Evolutionary conservation across 2,329 filamentous ascomycete species (phyloP).

Genomic region (Diplodia mutila): DNA sequence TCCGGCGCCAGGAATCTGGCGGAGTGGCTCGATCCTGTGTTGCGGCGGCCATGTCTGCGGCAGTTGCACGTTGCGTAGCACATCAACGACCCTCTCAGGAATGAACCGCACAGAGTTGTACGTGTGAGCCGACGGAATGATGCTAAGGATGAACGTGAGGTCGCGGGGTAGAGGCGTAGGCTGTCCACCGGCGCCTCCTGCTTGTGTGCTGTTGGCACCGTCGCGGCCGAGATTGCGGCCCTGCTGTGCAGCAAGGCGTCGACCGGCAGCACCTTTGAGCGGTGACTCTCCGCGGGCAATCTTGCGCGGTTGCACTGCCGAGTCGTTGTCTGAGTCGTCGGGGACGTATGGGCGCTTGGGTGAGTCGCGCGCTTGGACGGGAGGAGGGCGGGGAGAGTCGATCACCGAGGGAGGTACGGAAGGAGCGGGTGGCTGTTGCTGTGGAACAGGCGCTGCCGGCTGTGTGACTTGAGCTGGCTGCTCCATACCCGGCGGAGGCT

Average conservation of each 20-base stretch:
- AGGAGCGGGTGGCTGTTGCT: neutral
- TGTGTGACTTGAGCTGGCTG: slow-evolving; percentile 5
- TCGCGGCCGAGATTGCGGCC: slow-evolving; percentile 43
- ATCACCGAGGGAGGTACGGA: slow-evolving; percentile 15
- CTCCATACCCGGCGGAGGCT: slow-evolving; percentile 27
- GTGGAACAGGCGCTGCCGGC: neutral
- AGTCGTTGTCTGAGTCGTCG: slow-evolving; percentile 75
- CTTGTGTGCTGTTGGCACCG: slow-evolving; percentile 27
- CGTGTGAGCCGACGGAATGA: slow-evolving; percentile 72
- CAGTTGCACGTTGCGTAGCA: slow-evolving; percentile 61
- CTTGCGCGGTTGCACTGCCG: slow-evolving; percentile 68
- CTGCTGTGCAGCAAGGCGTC: slow-evolving; percentile 77
- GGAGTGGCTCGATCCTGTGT: slow-evolving; percentile 6
- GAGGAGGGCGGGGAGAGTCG: slow-evolving; percentile 27
- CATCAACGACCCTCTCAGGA: slow-evolving; percentile 69
- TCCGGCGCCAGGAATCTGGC: slow-evolving; percentile 6
- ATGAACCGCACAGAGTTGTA: slow-evolving; percentile 75
- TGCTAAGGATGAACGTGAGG: slow-evolving; percentile 60
- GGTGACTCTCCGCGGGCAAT: slow-evolving; percentile 88
- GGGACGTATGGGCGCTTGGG: slow-evolving; percentile 53
- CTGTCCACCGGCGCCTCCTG: slow-evolving; percentile 34
- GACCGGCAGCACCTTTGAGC: slow-evolving; percentile 85
- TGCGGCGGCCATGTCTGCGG: slow-evolving; percentile 56
- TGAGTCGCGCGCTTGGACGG: slow-evolving; percentile 38
- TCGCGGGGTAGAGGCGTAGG: slow-evolving; percentile 74